A percentile compares a stretch with the other conserved stretches of the same genome.
Conservation (phyloP, 2,329 filamentous ascomycete genomes). For the Epichloe festucae region DNA sequence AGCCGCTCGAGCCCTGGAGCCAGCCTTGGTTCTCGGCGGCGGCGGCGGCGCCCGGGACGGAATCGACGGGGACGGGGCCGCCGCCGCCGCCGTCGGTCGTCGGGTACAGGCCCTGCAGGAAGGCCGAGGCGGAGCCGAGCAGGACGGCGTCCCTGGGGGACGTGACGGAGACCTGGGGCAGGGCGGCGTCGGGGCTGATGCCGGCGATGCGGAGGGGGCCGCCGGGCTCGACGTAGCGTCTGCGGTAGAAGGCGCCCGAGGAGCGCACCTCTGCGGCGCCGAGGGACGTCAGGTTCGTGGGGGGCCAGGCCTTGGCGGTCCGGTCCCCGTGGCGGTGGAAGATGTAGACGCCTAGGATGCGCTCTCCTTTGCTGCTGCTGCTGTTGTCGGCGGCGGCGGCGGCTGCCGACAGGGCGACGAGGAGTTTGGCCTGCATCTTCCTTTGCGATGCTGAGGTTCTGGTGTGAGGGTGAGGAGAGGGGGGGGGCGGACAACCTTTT, state of each 20-base stretch:
- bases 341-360: constrained; percentile 69
- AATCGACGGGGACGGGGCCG: constrained; percentile 36
- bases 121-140: constrained; percentile 65
- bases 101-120: constrained; percentile 57
- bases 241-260: constrained; percentile 63
- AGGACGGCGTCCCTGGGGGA: constrained; percentile 64
- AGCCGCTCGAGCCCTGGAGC: constrained; percentile 46
- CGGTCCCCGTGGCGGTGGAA: constrained; percentile 87
- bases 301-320: constrained; percentile 61
- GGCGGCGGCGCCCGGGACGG: constrained; percentile 30
- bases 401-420: constrained; percentile 16
- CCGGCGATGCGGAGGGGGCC: constrained; percentile 47
- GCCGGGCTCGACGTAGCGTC: constrained; percentile 55
- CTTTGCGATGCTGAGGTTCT: constrained; percentile 1
- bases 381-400: constrained; percentile 21
- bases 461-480: neutral
- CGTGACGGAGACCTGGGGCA: constrained; percentile 55
- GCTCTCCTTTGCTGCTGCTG: constrained; percentile 32
- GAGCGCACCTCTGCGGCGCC: constrained; percentile 64
- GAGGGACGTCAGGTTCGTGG: constrained; percentile 62
- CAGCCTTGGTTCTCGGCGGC: constrained; percentile 44
- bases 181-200: constrained; percentile 44
- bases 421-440: constrained; percentile 26
- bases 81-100: too few relatives aligned
- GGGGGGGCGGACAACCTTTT: neutral